These are phyloP conservation scores for Saccharomycopsis microspora DNA, from an alignment of 805 yeast species.

Conservation along the genomic window DNA sequence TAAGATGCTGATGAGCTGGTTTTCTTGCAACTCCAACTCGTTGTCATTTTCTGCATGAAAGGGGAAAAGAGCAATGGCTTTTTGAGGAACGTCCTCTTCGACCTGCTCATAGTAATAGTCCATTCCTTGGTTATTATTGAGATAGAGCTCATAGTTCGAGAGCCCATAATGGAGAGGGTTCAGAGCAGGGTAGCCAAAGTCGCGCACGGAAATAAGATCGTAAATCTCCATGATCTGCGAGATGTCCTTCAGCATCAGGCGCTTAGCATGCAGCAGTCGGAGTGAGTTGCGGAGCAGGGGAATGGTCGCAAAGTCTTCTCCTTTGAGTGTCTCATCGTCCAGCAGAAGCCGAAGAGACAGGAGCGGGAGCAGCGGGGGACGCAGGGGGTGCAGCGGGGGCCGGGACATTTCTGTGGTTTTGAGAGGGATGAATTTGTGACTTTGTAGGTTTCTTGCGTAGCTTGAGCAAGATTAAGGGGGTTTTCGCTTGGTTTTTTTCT, in stretches of 20 bases:
- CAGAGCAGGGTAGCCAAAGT: slow-evolving; percentile 65
- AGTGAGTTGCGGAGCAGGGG: slow-evolving; percentile 14
- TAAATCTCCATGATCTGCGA: slow-evolving; percentile 20
- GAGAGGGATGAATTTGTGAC: too few relatives aligned
- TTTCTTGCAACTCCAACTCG: slow-evolving; percentile 67
- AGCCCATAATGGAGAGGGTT: slow-evolving; percentile 68
- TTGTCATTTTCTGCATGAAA: slow-evolving; percentile 91
- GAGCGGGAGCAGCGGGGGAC: too few relatives aligned
- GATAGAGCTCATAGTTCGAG: slow-evolving; percentile 20
- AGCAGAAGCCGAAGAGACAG: too few relatives aligned
- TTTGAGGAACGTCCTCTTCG: slow-evolving; percentile 20
- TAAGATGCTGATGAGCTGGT: slow-evolving; percentile 75
- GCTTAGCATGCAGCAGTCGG: slow-evolving; percentile 14
- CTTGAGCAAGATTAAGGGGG: too few relatives aligned
- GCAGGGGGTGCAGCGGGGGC: too few relatives aligned
- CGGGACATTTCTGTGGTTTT: too few relatives aligned
- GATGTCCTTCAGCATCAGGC: slow-evolving; percentile 11
- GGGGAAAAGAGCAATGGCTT: slow-evolving; percentile 82
- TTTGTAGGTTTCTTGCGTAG: too few relatives aligned
- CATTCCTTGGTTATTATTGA: slow-evolving; percentile 5
- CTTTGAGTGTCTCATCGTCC: too few relatives aligned
- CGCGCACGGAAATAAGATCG: slow-evolving; percentile 44
- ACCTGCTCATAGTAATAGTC: slow-evolving; percentile 14
- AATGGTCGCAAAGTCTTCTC: slow-evolving; percentile 3
- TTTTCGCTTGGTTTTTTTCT: too few relatives aligned